Percentiles rank a stretch among this genome's conserved stretches.
Evolutionary conservation across 768 basidiomycete species (phyloP).

Genomic region (Coprinopsis strossmayeri): DNA sequence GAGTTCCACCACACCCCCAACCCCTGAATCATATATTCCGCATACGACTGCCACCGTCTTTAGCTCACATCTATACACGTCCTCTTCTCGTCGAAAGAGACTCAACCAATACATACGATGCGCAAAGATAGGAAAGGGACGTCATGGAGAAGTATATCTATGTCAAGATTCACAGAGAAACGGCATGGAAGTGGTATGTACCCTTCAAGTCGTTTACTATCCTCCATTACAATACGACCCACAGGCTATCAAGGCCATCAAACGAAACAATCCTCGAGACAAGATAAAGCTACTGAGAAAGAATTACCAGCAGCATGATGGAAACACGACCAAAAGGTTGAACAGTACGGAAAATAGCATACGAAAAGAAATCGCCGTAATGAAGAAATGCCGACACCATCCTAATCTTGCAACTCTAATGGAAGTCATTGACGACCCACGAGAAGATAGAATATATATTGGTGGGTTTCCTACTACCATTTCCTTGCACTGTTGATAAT

Average conservation of each 20-base stretch:
- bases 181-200: conserved; percentile 39
- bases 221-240: not conserved
- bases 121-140: conserved; percentile 31
- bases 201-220: not conserved
- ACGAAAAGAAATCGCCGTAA: conserved; percentile 82
- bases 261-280: conserved; percentile 57
- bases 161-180: conserved; percentile 35
- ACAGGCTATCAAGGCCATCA: conserved; percentile 69
- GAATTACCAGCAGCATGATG: conserved; percentile 26
- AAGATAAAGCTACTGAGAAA: conserved; percentile 50
- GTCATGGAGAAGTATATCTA: conserved; percentile 65
- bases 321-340: conserved; percentile 20
- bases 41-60: conserved; percentile 10
- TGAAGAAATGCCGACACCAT: conserved; percentile 76
- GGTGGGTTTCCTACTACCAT: too few species aligned
- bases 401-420: conserved; percentile 72
- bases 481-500: too few species aligned
- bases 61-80: conserved; percentile 30
- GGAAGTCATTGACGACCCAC: conserved; percentile 87
- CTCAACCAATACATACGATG: conserved; percentile 67
- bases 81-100: conserved; percentile 24
- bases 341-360: conserved; percentile 70
- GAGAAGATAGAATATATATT: conserved; percentile 78
- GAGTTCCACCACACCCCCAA: not conserved
- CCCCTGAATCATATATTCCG: not conserved